Base-by-base conservation (phyloP, 805 yeast genomes). In the Teunomyces barrocoloradensis region DNA sequence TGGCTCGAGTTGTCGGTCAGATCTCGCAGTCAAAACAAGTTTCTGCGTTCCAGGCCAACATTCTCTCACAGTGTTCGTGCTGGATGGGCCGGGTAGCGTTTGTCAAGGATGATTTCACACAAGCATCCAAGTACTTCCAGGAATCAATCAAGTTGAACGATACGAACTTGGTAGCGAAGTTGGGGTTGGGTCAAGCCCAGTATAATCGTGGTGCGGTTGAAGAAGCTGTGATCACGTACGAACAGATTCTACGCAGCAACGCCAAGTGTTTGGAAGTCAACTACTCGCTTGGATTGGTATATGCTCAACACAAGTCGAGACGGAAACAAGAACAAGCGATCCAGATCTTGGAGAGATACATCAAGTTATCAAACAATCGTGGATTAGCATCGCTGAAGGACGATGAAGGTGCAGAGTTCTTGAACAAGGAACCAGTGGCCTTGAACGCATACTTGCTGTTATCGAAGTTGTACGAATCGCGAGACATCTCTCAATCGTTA, bases 131-230 rank as follows among this genome's bases (percentile, higher is more conserved):
- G 46, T 71, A 75, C 56, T 92, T 88, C 64, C 84, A 84, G 52
- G 88, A 82, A 49, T 81, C 97, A 5, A 76, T 81, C 35, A 82
- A 81, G 51, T 68, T 77, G 32, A 82, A 86, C 59, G 87, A 83
- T 33, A 74, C 69, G 42, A 87, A 87, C 56, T 58, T 84, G 3
- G 74, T 86, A 17, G 84, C 97, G 0, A 82, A 82, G 54, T 71
- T 91, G 46, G 98, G 97, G 27, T 77, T 87, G 48, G 96, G 95
- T 1, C 95, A 89, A 63, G 79, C 96, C 2, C 90, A 89, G 60
- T 78, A 85, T 45, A 76, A 82, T 45, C 84, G 91, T 61, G 84
- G 84, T 41, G 80, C 86, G 35, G 61, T 79, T 9, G 90, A 88
- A 57, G 97, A 91, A 61, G 94, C 98, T 10, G 81, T 86, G 53